These are phyloP conservation scores for Xylaria sp. DNA, from an alignment of 495 filamentous ascomycete genomes.

Conservation along the genomic window DNA sequence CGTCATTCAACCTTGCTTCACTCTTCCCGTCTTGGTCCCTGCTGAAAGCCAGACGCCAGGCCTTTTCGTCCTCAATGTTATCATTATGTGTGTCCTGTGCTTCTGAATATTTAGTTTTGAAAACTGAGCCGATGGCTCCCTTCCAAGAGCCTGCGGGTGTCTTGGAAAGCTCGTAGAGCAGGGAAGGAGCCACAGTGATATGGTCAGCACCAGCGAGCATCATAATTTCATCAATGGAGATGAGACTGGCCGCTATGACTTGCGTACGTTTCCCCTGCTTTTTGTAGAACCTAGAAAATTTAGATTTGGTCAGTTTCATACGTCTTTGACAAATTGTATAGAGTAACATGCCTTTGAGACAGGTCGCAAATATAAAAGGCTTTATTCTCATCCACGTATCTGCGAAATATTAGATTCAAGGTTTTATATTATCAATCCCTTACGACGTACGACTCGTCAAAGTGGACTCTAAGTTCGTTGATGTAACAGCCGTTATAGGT, in stretches of 20 bases:
- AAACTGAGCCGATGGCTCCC: conserved; percentile 48
- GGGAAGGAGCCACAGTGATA: conserved; percentile 62
- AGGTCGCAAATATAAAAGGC: conserved; percentile 56
- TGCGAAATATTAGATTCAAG: conserved; percentile 33
- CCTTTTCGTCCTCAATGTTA: conserved; percentile 49
- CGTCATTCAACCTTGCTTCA: conserved; percentile 62
- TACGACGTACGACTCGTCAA: conserved; percentile 56
- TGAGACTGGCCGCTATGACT: conserved; percentile 64
- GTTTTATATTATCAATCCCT: neutral
- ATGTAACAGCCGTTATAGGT: conserved; percentile 69
- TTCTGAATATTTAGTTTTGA: conserved; percentile 31
- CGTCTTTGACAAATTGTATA: neutral
- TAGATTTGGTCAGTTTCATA: neutral
- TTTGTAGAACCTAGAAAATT: conserved; percentile 42
- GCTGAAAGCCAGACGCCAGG: conserved; percentile 59
- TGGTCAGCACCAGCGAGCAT: conserved; percentile 63
- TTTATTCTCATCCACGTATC: conserved; percentile 55
- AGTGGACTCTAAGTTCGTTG: conserved; percentile 69
- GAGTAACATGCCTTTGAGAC: conserved; percentile 54
- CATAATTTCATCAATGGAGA: conserved; percentile 62
- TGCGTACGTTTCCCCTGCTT: conserved; percentile 49
- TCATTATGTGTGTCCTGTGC: conserved; percentile 25
- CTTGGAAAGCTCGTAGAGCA: conserved; percentile 56
- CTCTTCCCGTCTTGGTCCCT: conserved; percentile 55
- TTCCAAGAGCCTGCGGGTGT: conserved; percentile 45